Percentiles rank a stretch among this genome's conserved stretches.
These are phyloP conservation scores for Trichoderma harzianum DNA, from an alignment of 2,329 filamentous ascomycete species.

Conservation along the genomic window DNA sequence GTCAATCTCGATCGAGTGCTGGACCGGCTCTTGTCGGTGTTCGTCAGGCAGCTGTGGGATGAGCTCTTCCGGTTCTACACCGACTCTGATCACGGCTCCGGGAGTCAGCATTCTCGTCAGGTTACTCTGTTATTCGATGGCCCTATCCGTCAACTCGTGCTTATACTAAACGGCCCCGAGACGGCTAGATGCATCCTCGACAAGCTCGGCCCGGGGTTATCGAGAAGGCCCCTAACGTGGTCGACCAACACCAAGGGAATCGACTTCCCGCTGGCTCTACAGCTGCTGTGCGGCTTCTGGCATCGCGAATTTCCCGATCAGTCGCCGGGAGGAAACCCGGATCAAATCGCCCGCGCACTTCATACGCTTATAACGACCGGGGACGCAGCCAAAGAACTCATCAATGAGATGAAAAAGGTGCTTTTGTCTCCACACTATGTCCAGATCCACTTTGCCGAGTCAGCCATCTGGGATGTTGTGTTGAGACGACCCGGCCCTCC, in stretches of 20 bases:
- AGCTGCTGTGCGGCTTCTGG: conserved; percentile 37
- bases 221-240: conserved; percentile 32
- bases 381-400: conserved; percentile 28
- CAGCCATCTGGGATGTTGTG: conserved; percentile 36
- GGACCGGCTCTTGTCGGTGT: conserved; percentile 34
- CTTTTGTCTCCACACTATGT: conserved; percentile 36
- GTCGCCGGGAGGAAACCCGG: conserved; percentile 33
- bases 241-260: conserved; percentile 32
- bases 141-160: conserved; percentile 36
- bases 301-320: conserved; percentile 34
- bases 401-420: conserved; percentile 29
- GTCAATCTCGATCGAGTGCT: conserved; percentile 37
- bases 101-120: conserved; percentile 29
- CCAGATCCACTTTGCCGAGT: conserved; percentile 38
- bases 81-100: conserved; percentile 25
- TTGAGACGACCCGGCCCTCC: conserved; percentile 31
- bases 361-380: conserved; percentile 31
- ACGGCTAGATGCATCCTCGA: conserved; percentile 34
- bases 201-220: conserved; percentile 35
- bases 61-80: conserved; percentile 36
- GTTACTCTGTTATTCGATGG: conserved; percentile 36
- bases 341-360: conserved; percentile 33
- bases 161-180: conserved; percentile 38
- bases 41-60: conserved; percentile 35
- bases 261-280: conserved; percentile 34